These are phyloP conservation scores for Pythium phragmiticola DNA, from an alignment of 352 stramenopile species.

Conservation along the genomic window DNA sequence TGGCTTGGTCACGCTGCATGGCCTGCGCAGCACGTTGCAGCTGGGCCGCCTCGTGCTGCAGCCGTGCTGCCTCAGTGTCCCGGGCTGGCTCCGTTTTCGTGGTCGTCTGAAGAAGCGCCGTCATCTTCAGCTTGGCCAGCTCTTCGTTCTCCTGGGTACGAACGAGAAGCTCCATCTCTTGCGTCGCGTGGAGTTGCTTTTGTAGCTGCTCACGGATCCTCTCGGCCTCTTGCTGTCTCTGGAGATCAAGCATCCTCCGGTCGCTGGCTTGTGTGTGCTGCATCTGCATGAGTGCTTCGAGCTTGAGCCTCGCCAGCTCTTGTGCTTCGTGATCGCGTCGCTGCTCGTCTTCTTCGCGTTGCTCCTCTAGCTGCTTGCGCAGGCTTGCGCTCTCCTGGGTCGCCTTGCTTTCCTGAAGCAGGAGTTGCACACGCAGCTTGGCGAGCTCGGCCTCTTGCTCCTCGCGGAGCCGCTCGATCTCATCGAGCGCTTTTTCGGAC, in stretches of 20 bases:
- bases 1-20: constrained; percentile 53
- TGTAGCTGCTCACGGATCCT: constrained; percentile 45
- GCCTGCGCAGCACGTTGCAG: constrained; percentile 39
- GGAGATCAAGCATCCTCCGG: constrained; percentile 35
- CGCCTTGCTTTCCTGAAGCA: constrained; percentile 51
- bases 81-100: constrained; percentile 18
- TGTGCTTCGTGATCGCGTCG: constrained; percentile 50
- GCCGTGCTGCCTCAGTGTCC: constrained; percentile 31
- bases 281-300: constrained; percentile 65
- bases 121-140: constrained; percentile 52
- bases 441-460: constrained; percentile 74
- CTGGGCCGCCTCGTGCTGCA: constrained; percentile 46
- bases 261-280: constrained; percentile 33
- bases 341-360: constrained; percentile 46
- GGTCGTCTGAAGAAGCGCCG: constrained; percentile 39
- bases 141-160: constrained; percentile 64
- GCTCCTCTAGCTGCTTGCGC: constrained; percentile 38
- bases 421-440: constrained; percentile 63
- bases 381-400: constrained; percentile 48
- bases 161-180: constrained; percentile 44
- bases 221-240: constrained; percentile 36
- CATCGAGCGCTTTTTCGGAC: constrained; percentile 74
- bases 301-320: constrained; percentile 48
- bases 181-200: constrained; percentile 37
- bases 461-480: constrained; percentile 70